Percentiles rank a stretch among this genome's conserved stretches.
Conservation (phyloP, 495 filamentous ascomycete genomes). For the Bacidia rubella region DNA sequence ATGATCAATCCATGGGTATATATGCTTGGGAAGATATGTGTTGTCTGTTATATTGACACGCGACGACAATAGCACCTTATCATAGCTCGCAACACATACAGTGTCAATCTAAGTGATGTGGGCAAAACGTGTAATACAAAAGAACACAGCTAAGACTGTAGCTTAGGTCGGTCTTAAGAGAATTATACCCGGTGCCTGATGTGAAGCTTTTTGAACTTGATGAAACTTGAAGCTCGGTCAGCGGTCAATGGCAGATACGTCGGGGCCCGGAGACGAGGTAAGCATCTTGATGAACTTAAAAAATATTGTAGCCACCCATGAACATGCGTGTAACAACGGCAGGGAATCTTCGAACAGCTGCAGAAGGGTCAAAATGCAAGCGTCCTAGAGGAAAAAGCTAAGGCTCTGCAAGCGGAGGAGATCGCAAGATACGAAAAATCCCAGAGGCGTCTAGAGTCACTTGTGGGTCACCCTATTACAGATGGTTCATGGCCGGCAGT, state of each 20-base stretch:
- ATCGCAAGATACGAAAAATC: constrained; percentile 52
- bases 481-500: constrained; percentile 10
- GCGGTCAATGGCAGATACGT: constrained; percentile 36
- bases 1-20: too few relatives aligned
- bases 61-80: too few relatives aligned
- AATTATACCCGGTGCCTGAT: too few relatives aligned
- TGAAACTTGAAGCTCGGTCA: neutral
- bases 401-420: constrained; percentile 47
- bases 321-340: neutral
- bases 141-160: too few relatives aligned
- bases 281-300: constrained; percentile 17
- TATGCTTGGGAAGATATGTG: too few relatives aligned
- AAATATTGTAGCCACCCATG: neutral
- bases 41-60: too few relatives aligned
- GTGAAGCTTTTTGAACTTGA: too few relatives aligned
- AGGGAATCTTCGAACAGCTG: constrained; percentile 46
- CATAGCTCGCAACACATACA: too few relatives aligned
- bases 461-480: too few relatives aligned
- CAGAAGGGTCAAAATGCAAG: constrained; percentile 47
- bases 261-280: constrained; percentile 36
- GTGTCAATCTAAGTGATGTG: too few relatives aligned
- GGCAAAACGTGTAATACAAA: too few relatives aligned
- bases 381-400: constrained; percentile 45
- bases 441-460: constrained; percentile 45
- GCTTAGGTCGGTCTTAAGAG: too few relatives aligned